phyloP scores from a whole-genome alignment of 805 yeast species.

The Monosporozyma aquatica region DNA sequence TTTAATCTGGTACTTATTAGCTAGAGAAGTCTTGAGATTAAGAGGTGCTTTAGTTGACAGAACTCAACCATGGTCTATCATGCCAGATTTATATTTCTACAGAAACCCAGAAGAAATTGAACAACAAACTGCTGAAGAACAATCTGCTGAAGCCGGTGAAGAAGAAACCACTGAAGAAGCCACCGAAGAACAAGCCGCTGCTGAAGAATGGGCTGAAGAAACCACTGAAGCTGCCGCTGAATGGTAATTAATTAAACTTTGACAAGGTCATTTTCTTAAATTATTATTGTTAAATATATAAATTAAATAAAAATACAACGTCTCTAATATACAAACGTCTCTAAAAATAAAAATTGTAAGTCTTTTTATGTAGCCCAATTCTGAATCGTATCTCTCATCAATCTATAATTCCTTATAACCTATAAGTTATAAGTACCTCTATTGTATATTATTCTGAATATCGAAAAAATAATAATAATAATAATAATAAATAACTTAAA shows the following conservation, averaged over 20 bases:
- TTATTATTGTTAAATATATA: slow-evolving; percentile 2
- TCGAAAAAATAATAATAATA: too few species aligned
- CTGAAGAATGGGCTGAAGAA: slow-evolving; percentile 55
- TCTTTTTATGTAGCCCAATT: not conserved
- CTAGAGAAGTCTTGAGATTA: slow-evolving; percentile 98
- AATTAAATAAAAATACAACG: slow-evolving; percentile 2
- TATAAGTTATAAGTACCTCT: too few species aligned
- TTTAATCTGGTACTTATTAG: slow-evolving; percentile 98
- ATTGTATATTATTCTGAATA: not conserved
- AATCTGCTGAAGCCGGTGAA: slow-evolving; percentile 61
- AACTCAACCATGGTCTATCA: slow-evolving; percentile 94
- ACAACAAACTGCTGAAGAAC: slow-evolving; percentile 58
- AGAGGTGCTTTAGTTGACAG: slow-evolving; percentile 97
- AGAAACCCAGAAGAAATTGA: slow-evolving; percentile 99
- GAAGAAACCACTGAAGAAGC: slow-evolving; percentile 76
- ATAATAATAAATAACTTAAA: too few species aligned
- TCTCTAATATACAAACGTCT: slow-evolving; percentile 2
- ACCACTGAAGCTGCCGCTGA: slow-evolving; percentile 28
- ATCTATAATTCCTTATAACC: too few species aligned
- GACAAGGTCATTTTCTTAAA: slow-evolving; percentile 3
- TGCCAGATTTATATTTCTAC: slow-evolving; percentile 99
- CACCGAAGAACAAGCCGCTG: slow-evolving; percentile 53
- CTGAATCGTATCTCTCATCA: too few species aligned
- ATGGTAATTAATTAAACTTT: slow-evolving; percentile 19
- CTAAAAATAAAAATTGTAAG: slow-evolving; percentile 1